phyloP scores from a whole-genome alignment of 257 asterid species.

The Solanum bulbocastanum region DNA sequence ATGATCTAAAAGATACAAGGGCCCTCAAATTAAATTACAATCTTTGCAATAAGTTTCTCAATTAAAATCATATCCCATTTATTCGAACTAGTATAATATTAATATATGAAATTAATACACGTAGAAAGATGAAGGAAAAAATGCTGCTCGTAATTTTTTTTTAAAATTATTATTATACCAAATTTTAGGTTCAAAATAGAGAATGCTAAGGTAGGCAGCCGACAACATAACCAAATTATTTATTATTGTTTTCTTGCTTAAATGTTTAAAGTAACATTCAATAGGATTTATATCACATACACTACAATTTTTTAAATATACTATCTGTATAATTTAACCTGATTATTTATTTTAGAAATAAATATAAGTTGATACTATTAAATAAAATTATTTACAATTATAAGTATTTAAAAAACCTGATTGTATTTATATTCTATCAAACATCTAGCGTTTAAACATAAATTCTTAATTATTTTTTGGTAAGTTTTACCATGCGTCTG shows the following conservation, averaged over 20 bases:
- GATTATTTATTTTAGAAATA: neutral
- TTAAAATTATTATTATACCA: neutral
- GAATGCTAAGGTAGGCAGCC: neutral
- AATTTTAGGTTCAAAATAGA: neutral
- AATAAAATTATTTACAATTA: neutral
- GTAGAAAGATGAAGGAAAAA: neutral
- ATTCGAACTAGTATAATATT: neutral
- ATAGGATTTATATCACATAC: neutral
- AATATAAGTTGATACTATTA: neutral
- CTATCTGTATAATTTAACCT: neutral
- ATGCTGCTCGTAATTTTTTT: neutral
- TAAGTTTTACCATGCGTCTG: too few relatives aligned
- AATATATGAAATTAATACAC: neutral
- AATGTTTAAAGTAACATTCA: neutral
- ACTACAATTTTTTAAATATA: too few relatives aligned
- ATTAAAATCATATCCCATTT: neutral
- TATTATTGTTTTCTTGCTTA: neutral
- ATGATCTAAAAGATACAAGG: neutral
- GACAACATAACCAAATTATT: neutral
- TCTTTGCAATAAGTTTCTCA: neutral
- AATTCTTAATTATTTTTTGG: too few relatives aligned
- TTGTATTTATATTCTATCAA: neutral
- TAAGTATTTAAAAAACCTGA: neutral
- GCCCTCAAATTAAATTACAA: neutral
- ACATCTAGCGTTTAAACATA: too few relatives aligned